Conservation (phyloP, 2,329 filamentous ascomycete species). For the Penicillium concentricum region DNA sequence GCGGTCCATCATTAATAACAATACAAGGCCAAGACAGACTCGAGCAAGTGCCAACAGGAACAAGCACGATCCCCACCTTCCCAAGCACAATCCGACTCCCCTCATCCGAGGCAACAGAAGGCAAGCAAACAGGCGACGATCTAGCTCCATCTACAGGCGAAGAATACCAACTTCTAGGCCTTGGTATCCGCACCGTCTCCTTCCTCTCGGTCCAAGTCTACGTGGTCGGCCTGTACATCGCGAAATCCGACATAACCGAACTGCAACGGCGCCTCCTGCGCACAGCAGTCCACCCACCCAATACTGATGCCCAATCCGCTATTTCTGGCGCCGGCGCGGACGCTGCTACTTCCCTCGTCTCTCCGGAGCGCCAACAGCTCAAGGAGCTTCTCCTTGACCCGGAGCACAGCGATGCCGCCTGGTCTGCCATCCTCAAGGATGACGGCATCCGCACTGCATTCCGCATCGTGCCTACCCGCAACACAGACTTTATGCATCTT, state of each 20-base stretch:
- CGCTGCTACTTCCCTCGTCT: slow-evolving; percentile 76
- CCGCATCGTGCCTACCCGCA: slow-evolving; percentile 83
- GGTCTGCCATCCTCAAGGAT: slow-evolving; percentile 67
- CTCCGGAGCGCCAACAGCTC: slow-evolving; percentile 74
- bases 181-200: slow-evolving; percentile 85
- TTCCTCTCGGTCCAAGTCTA: slow-evolving; percentile 92
- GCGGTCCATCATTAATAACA: slow-evolving; percentile 34
- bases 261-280: slow-evolving; percentile 76
- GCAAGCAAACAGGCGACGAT: slow-evolving; percentile 39
- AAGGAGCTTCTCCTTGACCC: slow-evolving; percentile 69
- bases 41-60: slow-evolving; percentile 78
- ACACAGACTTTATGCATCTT: slow-evolving; percentile 91
- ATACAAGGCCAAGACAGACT: slow-evolving; percentile 57
- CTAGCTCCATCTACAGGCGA: slow-evolving; percentile 38
- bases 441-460: slow-evolving; percentile 72
- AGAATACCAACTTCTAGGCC: slow-evolving; percentile 81
- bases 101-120: slow-evolving; percentile 35
- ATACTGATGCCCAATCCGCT: slow-evolving; percentile 14
- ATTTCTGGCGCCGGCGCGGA: slow-evolving; percentile 53
- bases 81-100: slow-evolving; percentile 69
- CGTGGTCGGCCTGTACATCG: slow-evolving; percentile 88
- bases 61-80: slow-evolving; percentile 75
- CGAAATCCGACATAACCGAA: slow-evolving; percentile 75
- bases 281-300: slow-evolving; percentile 54
- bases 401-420: slow-evolving; percentile 66